phyloP scores from a whole-genome alignment of 352 stramenopile species.

The Phytophthora syringae region DNA sequence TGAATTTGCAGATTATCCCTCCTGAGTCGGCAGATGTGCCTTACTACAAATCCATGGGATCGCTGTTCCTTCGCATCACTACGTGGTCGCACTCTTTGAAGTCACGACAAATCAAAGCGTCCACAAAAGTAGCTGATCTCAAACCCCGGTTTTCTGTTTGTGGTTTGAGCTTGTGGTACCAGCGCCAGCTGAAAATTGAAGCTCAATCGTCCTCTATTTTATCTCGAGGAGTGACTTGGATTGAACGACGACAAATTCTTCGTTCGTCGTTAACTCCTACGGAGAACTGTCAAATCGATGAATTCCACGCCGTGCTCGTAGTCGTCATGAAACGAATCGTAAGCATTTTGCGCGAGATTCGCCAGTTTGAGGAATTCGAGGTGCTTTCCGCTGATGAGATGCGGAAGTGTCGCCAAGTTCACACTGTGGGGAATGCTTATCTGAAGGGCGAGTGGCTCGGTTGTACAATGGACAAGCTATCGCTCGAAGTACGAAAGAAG shows the following conservation, averaged over 20 bases:
- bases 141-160: slow-evolving; percentile 9
- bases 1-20: slow-evolving; percentile 53
- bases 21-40: slow-evolving; percentile 27
- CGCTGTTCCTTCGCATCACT: slow-evolving; percentile 45
- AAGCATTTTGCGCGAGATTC: slow-evolving; percentile 58
- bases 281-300: slow-evolving; percentile 69
- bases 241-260: slow-evolving; percentile 55
- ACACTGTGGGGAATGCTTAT: slow-evolving; percentile 59
- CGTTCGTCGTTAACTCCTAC: slow-evolving; percentile 57
- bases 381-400: slow-evolving; percentile 51
- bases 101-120: background rate
- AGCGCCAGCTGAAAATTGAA: slow-evolving; percentile 24
- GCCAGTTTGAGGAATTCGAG: slow-evolving; percentile 70
- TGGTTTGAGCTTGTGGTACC: slow-evolving; percentile 47
- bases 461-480: slow-evolving; percentile 60
- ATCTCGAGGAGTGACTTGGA: slow-evolving; percentile 39
- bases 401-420: slow-evolving; percentile 53
- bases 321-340: slow-evolving; percentile 65
- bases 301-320: slow-evolving; percentile 56
- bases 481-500: slow-evolving; percentile 54
- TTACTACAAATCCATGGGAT: slow-evolving; percentile 67
- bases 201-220: slow-evolving; percentile 2
- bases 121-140: background rate
- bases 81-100: background rate
- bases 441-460: slow-evolving; percentile 60